Evolutionary conservation across 2,329 filamentous ascomycete species (phyloP), one percentile per base, ranked within the genome.

Genomic region (Penicillium sclerotiorum): DNA sequence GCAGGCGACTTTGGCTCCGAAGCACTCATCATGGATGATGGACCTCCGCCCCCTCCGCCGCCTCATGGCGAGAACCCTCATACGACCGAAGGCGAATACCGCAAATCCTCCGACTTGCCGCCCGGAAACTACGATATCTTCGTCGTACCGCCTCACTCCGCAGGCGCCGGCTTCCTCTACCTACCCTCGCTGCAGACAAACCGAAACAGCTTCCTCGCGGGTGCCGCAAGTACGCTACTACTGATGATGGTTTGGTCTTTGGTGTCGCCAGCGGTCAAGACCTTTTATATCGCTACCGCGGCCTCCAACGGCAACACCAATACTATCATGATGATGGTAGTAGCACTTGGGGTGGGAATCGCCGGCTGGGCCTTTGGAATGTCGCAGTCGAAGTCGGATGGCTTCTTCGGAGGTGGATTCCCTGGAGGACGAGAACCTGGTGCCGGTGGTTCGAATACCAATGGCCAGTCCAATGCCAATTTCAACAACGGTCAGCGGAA

Each of bases 41-140:
- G 61, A 17, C 61, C 67, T 35, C 79, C 82, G 61, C 87, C 87
- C 25, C 84, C 85, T 55, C 91, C 91, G 57, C 90, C 91, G 67
- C 90, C 90, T 56, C 91, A 96, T 75, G 90, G 91, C 72, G 80
- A 85, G 66, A 87, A 85, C 59, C 88, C 90, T 42, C 86, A 86
- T 69, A 83, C 82, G 17, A 80, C 83, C 44, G 79, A 83, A 30
- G 77, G 78, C 21, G 68, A 70, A 53, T 73, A 74, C 49, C 70
- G 71, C 49, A 74, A 69, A 53, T 62, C 69, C 6, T 72, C 71
- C 44, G 87, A 88, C 49, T 77, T 96, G 40, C 93, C 93, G 2
- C 81, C 88, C 1, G 92, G 93, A 47, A 95, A 94, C 68, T 97
- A 96, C 73, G 93, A 97, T 76, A 95, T 97, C 67, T 96, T 96